Base-by-base conservation (phyloP, 2,329 filamentous ascomycete genomes). In the Trichoderma sp. region DNA sequence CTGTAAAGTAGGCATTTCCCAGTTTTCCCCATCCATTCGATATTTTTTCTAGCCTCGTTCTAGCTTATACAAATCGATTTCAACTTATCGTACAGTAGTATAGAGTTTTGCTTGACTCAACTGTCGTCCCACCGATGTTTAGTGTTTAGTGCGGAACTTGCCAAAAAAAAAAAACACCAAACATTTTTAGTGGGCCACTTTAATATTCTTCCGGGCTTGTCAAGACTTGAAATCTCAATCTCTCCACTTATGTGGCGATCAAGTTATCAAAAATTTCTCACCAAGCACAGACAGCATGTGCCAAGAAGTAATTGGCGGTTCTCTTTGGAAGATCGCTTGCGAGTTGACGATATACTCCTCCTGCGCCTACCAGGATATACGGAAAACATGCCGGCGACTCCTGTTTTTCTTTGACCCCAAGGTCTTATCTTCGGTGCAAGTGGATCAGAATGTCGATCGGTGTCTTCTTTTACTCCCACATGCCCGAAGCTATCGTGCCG, bases 181-280 rank as follows among this genome's bases (percentile, higher is more conserved):
- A 29, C 11, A 13, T 35, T 33, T 33, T 11, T 33, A 31, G 55
- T 57, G 55, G 53, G 55, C 55, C 29, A 35, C 29, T 11, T n/a
- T 33, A 35, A 57, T 33, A 33, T 13, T 10, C 10, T 33, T 57
- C 55, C 19, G 19, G n/a, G 29, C 55, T 33, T n/a, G 10, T 57
- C n/a, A n/a, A 19, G 31, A 19, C 16, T 35, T 35, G 29, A 35
- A 57, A 10, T 21, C 14, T 35, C n/a, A 29, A 57, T 57, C 55
- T 57, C 55, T 57, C 55, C 55, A 57, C 55, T 57, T 16, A 57
- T 57, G 55, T 57, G 55, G 55, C 55, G 55, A 57, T 19, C 29
- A 29, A 57, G 8, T 6, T 57, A 29, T 57, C 8, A n/a, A 57
- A 56, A 57, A n/a, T 10, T 57, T 57, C 29, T n/a, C 55, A 33